phyloP scores from a whole-genome alignment of 345 rosid genomes.

The Passiflora organensis region DNA sequence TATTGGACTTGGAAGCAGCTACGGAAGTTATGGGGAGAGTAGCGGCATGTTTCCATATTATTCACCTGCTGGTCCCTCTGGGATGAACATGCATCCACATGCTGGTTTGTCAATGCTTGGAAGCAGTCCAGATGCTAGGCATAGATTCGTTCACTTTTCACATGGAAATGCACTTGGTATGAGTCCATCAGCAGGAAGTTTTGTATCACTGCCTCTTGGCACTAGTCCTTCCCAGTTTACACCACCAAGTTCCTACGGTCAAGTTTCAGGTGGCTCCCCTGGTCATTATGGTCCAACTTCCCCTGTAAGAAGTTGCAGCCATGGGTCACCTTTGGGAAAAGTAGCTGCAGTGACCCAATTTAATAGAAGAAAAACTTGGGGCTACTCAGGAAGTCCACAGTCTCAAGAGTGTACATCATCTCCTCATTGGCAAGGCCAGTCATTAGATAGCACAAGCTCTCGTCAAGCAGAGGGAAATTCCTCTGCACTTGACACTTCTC shows the following conservation, averaged over 20 bases:
- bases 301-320: conserved; percentile 80
- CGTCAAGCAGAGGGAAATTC: conserved; percentile 55
- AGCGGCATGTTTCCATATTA: conserved; percentile 71
- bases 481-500: conserved; percentile 41
- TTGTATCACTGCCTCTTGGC: conserved; percentile 88
- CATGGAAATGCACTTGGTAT: conserved; percentile 85
- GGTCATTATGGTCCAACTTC: conserved; percentile 96
- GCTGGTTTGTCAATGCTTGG: conserved; percentile 73
- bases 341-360: conserved; percentile 68
- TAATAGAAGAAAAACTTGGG: conserved; percentile 74
- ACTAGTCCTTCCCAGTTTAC: conserved; percentile 97
- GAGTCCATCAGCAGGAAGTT: conserved; percentile 91
- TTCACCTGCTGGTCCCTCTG: conserved; percentile 88
- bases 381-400: conserved; percentile 70
- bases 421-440: conserved; percentile 65
- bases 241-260: conserved; percentile 73
- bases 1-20: conserved; percentile 70
- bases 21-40: conserved; percentile 87
- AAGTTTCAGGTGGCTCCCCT: conserved; percentile 69
- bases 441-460: conserved; percentile 39
- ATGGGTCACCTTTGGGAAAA: conserved; percentile 93
- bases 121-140: conserved; percentile 91
- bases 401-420: conserved; percentile 55
- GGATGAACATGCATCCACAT: conserved; percentile 66
- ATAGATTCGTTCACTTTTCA: conserved; percentile 60